phyloP scores from a whole-genome alignment of 768 basidiomycete species.

The Tulasnella sp. region DNA sequence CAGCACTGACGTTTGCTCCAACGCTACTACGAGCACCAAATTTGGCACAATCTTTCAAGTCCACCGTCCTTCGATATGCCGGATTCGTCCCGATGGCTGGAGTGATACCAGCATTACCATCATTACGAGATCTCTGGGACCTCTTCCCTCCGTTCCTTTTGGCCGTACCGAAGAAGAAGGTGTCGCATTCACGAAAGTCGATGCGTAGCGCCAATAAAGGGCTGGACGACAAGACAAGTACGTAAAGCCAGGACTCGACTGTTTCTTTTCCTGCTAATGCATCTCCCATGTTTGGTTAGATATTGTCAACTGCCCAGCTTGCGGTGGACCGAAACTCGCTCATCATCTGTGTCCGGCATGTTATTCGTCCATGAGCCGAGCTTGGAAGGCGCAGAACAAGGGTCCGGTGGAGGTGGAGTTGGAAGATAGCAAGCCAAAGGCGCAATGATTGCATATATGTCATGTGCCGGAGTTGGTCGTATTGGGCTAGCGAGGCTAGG shows the following conservation, averaged over 20 bases:
- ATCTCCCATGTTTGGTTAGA: conserved; percentile 43
- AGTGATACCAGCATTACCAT: conserved; percentile 27
- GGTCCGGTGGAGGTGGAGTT: conserved; percentile 18
- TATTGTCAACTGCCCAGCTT: conserved; percentile 83
- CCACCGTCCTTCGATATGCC: not conserved
- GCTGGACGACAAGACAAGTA: conserved; percentile 87
- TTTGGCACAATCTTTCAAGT: not conserved
- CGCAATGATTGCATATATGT: not conserved
- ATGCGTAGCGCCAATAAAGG: conserved; percentile 95
- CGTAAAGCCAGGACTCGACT: conserved; percentile 27
- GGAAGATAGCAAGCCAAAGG: conserved; percentile 6
- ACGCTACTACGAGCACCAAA: not conserved
- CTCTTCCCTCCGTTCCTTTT: conserved; percentile 82
- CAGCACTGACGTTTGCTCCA: not conserved
- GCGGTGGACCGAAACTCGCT: conserved; percentile 78
- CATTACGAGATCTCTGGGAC: conserved; percentile 48
- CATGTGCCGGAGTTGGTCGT: not conserved
- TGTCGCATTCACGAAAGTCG: conserved; percentile 87
- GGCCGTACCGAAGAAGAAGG: conserved; percentile 91
- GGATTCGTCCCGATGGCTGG: not conserved
- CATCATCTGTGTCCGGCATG: conserved; percentile 82
- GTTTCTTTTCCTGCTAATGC: conserved; percentile 12
- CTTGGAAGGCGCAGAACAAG: conserved; percentile 45
- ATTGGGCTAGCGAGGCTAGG: not conserved
- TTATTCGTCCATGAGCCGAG: conserved; percentile 59